Evolutionary conservation across 805 yeast species (phyloP).

Genomic region (Lipomyces oligophaga): DNA sequence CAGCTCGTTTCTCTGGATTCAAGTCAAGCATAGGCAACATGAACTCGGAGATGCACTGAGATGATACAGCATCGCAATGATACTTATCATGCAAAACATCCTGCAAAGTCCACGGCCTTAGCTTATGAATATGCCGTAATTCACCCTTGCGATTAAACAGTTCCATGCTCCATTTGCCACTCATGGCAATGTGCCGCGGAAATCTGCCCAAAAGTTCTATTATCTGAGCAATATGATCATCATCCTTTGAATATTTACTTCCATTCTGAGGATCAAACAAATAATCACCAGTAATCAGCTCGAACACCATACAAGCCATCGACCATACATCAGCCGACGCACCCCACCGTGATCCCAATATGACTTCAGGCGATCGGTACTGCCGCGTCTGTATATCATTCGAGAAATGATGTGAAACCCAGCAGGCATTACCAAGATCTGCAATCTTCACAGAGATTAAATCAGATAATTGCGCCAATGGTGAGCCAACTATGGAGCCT

Average conservation of each 20-base stretch:
- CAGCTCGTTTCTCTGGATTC: slow-evolving; percentile 79
- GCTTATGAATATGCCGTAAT: slow-evolving; percentile 69
- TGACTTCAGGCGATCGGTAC: slow-evolving; percentile 85
- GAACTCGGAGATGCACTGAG: slow-evolving; percentile 70
- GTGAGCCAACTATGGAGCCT: slow-evolving; percentile 7
- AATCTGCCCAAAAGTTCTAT: slow-evolving; percentile 73
- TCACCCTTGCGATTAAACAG: slow-evolving; percentile 65
- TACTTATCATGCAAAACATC: slow-evolving; percentile 85
- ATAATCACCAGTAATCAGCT: slow-evolving; percentile 89
- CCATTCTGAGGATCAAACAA: slow-evolving; percentile 76
- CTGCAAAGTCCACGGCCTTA: slow-evolving; percentile 85
- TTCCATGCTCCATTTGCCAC: slow-evolving; percentile 58
- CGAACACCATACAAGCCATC: slow-evolving; percentile 87
- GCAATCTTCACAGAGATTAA: slow-evolving; percentile 80
- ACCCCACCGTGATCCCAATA: slow-evolving; percentile 85
- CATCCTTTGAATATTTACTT: slow-evolving; percentile 72
- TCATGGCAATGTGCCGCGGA: slow-evolving; percentile 55
- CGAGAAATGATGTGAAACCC: slow-evolving; percentile 74
- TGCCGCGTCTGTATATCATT: slow-evolving; percentile 90
- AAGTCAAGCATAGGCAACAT: slow-evolving; percentile 75
- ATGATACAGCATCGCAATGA: slow-evolving; percentile 62
- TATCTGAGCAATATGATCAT: slow-evolving; percentile 94
- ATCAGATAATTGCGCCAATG: slow-evolving; percentile 38
- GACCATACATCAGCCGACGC: slow-evolving; percentile 95
- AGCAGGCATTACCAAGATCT: slow-evolving; percentile 90